Evolutionary conservation across 208 protist genomes (phyloP), one percentile per base, ranked within the genome.

Genomic region (Strigomonas oncopelti): DNA sequence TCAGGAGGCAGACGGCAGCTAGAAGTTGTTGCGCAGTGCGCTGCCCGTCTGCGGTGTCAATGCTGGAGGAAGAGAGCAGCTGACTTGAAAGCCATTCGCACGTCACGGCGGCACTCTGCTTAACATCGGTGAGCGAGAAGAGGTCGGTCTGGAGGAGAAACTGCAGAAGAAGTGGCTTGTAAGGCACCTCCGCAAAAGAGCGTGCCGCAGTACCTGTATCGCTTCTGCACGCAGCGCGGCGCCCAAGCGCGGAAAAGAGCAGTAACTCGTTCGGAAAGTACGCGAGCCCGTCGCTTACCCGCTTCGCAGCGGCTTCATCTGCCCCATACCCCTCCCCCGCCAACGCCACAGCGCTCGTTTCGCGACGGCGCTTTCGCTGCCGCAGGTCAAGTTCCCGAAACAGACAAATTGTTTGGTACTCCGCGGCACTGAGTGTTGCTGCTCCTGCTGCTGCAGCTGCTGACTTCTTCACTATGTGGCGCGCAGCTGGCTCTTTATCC

Each of bases 101-200:
- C 20, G 60, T 64, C 7, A 64, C 32, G 22, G 34, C 29, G 32
- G 60, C 60, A 20, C 60, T 64, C 20, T 67, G 45, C 29, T 9
- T 5, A 1, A 58, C 46, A 36, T 55, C 28, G 0, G 62, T 58
- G 5, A 56, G 62, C 11, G 71, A 72, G 22, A 81, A 45, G 31
- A 78, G 67, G 38, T 74, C 75, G 52, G 73, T 75, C n/a, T 79
- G 72, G 0, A 85, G 34, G 36, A 85, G 69, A 16, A 81, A 68
- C 25, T 78, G 74, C 13, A 85, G 48, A 9, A 85, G 53, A 54
- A 67, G 63, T 24, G 69, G 55, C n/a, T n/a, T 36, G 28, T 25
- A 48, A 29, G 29, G 22, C 1, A 54, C 28, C 36, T 9, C n/a
- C 5, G 20, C 16, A 52, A 11, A 3, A 16, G 3, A 46, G 58